Evolutionary conservation across 2,329 filamentous ascomycete genomes (phyloP), one percentile per base, ranked within the genome.

Genomic region (Waltergamsia citrina): DNA sequence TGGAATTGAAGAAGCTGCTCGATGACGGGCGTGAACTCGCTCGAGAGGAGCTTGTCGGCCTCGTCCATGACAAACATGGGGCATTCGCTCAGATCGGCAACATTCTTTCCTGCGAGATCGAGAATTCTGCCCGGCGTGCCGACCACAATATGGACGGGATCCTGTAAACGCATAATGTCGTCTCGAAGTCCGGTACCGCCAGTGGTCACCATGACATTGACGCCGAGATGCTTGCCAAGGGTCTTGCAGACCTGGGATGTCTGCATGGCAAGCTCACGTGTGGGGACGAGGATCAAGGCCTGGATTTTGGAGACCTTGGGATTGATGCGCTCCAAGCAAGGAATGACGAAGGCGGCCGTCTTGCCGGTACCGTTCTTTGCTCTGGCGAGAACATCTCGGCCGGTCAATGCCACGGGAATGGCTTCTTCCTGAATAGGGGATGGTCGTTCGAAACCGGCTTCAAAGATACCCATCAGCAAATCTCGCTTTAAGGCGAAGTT

Each of bases 41-140:
- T 78, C 6, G 92, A 98, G 33, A 98, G 74, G 40, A 98, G 78
- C 68, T 98, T 98, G 63, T 98, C 92, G 36, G 92, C 92, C 60
- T 98, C 92, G 53, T 98, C 92, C 92, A 98, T 98, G 63, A 98
- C 86, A 57, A 98, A 98, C 53, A 93, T 96, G 49, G 87, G 82
- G 57, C 92, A 96, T 63, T 93, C 83, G 50, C 88, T 93, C 32
- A 98, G 74, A 60, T 98, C 92, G 42, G 92, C 92, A 39, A 98
- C 88, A 44, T 85, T 87, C 67, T 98, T 96, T 58, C 88, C 87
- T 38, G 92, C 90, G 47, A 98, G 67, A 66, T 98, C 92, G 42
- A 96, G 76, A 50, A 98, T 95, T 69, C 92, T 78, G 44, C 92
- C 92, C 22, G 92, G 92, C 37, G 92, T 98, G 54, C 92, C 92